Conservation (phyloP, 805 yeast species). For the Pachysolen tannophilus region DNA sequence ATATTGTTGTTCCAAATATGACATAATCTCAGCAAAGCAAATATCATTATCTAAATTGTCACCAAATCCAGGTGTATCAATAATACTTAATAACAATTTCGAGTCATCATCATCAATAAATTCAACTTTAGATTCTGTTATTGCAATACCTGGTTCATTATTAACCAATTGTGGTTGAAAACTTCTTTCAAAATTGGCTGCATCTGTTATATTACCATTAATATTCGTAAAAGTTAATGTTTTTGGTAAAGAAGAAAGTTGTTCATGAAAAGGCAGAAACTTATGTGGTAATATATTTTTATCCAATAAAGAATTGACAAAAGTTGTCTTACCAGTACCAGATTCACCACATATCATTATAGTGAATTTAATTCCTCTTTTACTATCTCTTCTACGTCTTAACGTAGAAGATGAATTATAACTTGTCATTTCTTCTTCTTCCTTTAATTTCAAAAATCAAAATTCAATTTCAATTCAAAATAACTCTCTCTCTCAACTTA, state of each 20-base stretch:
- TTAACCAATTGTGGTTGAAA: constrained; percentile 56
- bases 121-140: constrained; percentile 59
- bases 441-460: too few relatives aligned
- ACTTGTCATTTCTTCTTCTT: too few relatives aligned
- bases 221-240: constrained; percentile 54
- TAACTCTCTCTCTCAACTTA: too few relatives aligned
- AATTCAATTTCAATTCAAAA: too few relatives aligned
- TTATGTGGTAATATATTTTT: constrained; percentile 54
- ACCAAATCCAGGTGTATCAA: constrained; percentile 57
- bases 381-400: constrained; percentile 59
- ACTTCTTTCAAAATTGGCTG: constrained; percentile 47
- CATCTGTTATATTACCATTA: constrained; percentile 44
- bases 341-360: constrained; percentile 65
- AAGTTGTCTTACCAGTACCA: constrained; percentile 75
- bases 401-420: too few relatives aligned
- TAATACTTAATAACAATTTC: constrained; percentile 42
- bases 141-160: constrained; percentile 69
- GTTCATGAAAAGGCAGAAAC: constrained; percentile 35
- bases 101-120: constrained; percentile 54
- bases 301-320: constrained; percentile 59
- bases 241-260: constrained; percentile 26
- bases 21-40: constrained; percentile 58
- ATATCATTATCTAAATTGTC: constrained; percentile 52
- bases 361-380: constrained; percentile 67
- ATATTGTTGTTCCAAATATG: constrained; percentile 68